Conservation (phyloP, 2,329 filamentous ascomycete species). For the Ophiostoma australiae region DNA sequence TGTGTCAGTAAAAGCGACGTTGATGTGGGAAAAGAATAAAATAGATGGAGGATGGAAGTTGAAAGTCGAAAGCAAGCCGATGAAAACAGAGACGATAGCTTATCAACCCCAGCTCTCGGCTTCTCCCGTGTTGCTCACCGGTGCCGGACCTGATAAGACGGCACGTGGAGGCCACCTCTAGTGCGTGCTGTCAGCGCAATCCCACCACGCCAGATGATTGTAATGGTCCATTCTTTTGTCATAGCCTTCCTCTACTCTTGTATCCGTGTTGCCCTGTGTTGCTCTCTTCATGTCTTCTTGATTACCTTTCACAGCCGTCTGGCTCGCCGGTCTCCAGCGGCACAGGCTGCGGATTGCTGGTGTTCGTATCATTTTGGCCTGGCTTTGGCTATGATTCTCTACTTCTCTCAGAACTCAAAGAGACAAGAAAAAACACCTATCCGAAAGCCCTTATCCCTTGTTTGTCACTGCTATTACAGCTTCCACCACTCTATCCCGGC, state of each 20-base stretch:
- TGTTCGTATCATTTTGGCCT: neutral
- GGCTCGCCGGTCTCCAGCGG: constrained; percentile 15
- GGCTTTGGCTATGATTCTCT: neutral
- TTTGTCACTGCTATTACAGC: neutral
- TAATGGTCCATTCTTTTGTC: neutral
- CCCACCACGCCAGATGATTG: neutral
- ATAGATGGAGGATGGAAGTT: neutral
- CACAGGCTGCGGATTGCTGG: constrained; percentile 4
- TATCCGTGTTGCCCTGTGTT: neutral
- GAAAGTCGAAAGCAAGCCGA: too few relatives aligned
- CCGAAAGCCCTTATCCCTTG: neutral
- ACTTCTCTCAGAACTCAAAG: neutral
- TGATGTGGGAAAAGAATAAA: too few relatives aligned
- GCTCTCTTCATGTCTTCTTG: neutral
- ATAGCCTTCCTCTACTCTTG: neutral
- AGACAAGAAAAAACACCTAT: neutral
- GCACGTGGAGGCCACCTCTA: neutral
- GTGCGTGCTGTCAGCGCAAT: neutral
- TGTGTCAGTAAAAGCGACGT: neutral
- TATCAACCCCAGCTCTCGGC: neutral
- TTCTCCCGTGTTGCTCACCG: constrained; percentile 6
- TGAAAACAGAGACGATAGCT: neutral
- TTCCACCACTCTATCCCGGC: neutral
- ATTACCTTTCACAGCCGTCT: neutral
- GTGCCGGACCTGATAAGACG: constrained; percentile 10